These are phyloP conservation scores for Sporormia fimetaria DNA, from an alignment of 495 filamentous ascomycete species.

Conservation along the genomic window DNA sequence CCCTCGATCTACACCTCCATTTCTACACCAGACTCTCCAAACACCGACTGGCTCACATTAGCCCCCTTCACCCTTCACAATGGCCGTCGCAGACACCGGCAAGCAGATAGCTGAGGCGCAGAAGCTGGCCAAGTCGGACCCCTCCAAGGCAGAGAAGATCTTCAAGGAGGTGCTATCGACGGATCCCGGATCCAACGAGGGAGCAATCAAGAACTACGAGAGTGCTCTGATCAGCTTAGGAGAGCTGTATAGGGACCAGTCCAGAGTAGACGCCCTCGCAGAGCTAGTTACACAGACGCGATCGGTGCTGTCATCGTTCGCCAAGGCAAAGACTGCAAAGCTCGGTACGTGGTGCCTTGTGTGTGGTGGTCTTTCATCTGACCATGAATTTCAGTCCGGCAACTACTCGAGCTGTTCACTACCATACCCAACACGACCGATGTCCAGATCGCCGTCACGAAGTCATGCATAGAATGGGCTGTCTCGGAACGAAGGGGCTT, in stretches of 20 bases:
- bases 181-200: conserved; percentile 70
- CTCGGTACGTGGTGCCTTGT: conserved; percentile 53
- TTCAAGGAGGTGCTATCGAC: conserved; percentile 84
- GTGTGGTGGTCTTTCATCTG: background rate
- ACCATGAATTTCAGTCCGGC: conserved; percentile 57
- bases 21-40: background rate
- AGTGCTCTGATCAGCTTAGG: conserved; percentile 70
- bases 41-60: background rate
- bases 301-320: conserved; percentile 84
- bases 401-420: conserved; percentile 91
- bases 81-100: conserved; percentile 39
- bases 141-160: conserved; percentile 64
- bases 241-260: conserved; percentile 82
- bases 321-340: conserved; percentile 98
- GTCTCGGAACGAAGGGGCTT: conserved; percentile 85
- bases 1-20: background rate
- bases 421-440: conserved; percentile 86
- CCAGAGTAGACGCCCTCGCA: conserved; percentile 68
- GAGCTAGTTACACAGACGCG: conserved; percentile 84
- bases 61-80: conserved; percentile 35
- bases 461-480: conserved; percentile 99
- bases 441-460: conserved; percentile 83
- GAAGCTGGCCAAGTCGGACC: conserved; percentile 65
- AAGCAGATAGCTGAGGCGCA: conserved; percentile 73
- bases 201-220: conserved; percentile 80